phyloP scores from a whole-genome alignment of 225 moss, liverwort and hornwort species.

The Marchantia paleacea region DNA sequence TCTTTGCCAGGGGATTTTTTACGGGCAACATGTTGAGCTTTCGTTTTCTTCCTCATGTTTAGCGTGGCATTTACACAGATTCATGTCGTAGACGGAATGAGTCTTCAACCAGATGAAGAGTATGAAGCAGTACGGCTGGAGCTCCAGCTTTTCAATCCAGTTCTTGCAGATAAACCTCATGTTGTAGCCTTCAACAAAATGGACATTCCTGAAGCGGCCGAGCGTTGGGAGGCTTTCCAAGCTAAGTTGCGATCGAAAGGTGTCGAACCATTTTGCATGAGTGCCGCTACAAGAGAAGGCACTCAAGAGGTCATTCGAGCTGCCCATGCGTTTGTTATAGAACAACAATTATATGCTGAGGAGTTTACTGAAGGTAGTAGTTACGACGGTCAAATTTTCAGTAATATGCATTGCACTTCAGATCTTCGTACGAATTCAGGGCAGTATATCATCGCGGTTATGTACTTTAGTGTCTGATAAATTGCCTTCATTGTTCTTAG shows the following conservation, averaged over 20 bases:
- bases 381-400: background rate
- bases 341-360: conserved; percentile 38
- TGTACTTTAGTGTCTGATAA: too few relatives aligned
- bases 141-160: conserved; percentile 87
- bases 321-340: conserved; percentile 63
- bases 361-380: conserved; percentile 32
- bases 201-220: conserved; percentile 85
- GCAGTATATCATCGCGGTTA: too few relatives aligned
- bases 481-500: too few relatives aligned
- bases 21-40: background rate
- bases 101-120: conserved; percentile 78
- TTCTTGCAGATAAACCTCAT: conserved; percentile 67
- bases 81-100: conserved; percentile 92
- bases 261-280: conserved; percentile 67
- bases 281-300: conserved; percentile 77
- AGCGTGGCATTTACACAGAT: conserved; percentile 44
- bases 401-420: background rate
- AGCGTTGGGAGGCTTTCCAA: conserved; percentile 75
- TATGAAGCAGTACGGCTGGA: conserved; percentile 92
- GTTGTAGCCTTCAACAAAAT: conserved; percentile 95
- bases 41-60: background rate
- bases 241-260: conserved; percentile 63
- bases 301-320: conserved; percentile 66
- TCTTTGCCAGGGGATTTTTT: background rate
- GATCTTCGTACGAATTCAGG: background rate